These are phyloP conservation scores for Aspergillus bridgeri DNA, from an alignment of 495 filamentous ascomycete genomes.

Conservation along the genomic window DNA sequence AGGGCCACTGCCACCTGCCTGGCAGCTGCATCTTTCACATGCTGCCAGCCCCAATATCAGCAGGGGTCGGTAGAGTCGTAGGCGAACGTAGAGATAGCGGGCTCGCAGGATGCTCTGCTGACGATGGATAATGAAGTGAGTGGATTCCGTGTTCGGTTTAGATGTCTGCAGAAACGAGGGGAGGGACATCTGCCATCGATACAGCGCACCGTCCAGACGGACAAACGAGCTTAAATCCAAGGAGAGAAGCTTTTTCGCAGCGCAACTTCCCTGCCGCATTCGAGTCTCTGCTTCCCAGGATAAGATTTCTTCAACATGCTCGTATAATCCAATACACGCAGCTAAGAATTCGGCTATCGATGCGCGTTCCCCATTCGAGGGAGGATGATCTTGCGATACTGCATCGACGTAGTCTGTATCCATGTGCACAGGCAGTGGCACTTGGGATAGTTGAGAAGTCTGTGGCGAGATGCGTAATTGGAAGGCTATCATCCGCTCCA, in stretches of 20 bases:
- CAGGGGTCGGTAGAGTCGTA: conserved; percentile 16
- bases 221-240: conserved; percentile 8
- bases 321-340: conserved; percentile 11
- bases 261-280: conserved; percentile 8
- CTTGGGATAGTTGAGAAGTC: conserved; percentile 1
- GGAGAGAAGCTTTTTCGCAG: conserved; percentile 13
- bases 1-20: background rate
- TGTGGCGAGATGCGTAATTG: conserved; percentile 14
- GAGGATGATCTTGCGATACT: conserved; percentile 2
- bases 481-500: conserved; percentile 13
- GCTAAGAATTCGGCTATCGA: conserved; percentile 10
- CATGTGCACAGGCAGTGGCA: conserved; percentile 12
- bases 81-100: conserved; percentile 18
- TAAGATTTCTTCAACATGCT: conserved; percentile 14
- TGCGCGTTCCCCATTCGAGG: background rate
- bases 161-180: conserved; percentile 5
- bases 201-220: conserved; percentile 9
- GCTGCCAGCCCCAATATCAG: conserved; percentile 12
- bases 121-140: conserved; percentile 9
- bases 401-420: conserved; percentile 16
- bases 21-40: conserved; percentile 10
- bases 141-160: background rate
- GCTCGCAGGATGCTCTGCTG: conserved; percentile 11
- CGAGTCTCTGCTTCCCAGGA: conserved; percentile 10
- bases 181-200: conserved; percentile 6